Evolutionary conservation across 495 filamentous ascomycete species (phyloP), one percentile per base, ranked within the genome.

Genomic region (Lasiosphaeris hirsuta): DNA sequence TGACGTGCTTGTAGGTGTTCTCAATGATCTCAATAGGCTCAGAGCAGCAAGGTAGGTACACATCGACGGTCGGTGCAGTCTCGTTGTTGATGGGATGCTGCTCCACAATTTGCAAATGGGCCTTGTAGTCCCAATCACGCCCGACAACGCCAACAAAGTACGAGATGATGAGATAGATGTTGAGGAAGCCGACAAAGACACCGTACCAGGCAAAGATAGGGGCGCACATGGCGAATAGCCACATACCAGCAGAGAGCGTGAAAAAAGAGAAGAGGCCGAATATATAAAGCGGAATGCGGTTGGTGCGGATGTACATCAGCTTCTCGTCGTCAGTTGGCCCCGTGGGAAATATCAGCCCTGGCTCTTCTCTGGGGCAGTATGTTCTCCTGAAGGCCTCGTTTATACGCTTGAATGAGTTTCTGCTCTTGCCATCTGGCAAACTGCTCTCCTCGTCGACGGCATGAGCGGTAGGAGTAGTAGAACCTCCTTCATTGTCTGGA

Each of bases 151-250:
- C 67, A 38, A 70, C 67, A 34, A 68, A 54, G 45, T 70, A 70
- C 30, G 67, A 70, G 57, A 70, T 70, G 50, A 66, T 51, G 37
- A 70, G 63, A 43, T 70, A 70, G 60, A 70, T 44, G 61, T 70
- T 70, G 58, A 70, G 67, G 57, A 70, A 70, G 44, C 53, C 58
- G 42, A 70, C 67, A 37, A 70, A 70, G 33, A 68, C 60, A 41
- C 67, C 67, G 54, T 70, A 70, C 67, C 67, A 70, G n/a, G 60
- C 43, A 19, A 70, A 70, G 46, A 68, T 66, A 34, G 67, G 58
- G 15, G 60, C 49, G 54, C 63, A 62, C 10, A 68, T 33, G 35
- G 63, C 60, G 38, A 70, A 70, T 9, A 70, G 63, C 67, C 67
- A 70, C 67, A 70, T 70, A 57, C 67, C 67, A 1, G 67, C 65